Percentiles rank a stretch among this genome's conserved stretches.
Evolutionary conservation across 352 stramenopile species (phyloP).

Genomic region (Pythium sp.): DNA sequence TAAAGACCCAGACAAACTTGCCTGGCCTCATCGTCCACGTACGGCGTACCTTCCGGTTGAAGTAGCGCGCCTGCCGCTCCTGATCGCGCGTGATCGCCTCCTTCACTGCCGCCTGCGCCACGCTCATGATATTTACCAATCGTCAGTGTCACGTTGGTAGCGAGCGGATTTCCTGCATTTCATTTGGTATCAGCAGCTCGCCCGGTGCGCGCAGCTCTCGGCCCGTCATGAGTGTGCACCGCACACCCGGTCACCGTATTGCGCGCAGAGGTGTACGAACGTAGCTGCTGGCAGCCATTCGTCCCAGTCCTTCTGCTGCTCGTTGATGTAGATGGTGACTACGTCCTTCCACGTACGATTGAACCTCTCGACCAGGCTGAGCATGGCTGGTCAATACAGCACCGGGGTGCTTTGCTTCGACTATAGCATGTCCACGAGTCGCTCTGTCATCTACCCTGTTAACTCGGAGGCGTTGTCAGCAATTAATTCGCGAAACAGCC

Average conservation of each 20-base stretch:
- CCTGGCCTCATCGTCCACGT: too few relatives aligned
- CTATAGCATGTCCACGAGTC: conserved; percentile 18
- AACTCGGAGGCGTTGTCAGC: conserved; percentile 17
- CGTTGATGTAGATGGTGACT: conserved; percentile 14
- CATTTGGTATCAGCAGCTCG: background rate
- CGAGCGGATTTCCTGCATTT: too few relatives aligned
- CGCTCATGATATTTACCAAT: too few relatives aligned
- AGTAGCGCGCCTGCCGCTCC: too few relatives aligned
- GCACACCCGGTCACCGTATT: background rate
- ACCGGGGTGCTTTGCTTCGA: conserved; percentile 20
- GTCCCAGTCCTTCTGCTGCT: conserved; percentile 20
- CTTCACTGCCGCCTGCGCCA: too few relatives aligned
- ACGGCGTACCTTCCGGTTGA: too few relatives aligned
- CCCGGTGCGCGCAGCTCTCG: background rate
- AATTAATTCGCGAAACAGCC: conserved; percentile 17
- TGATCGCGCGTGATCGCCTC: too few relatives aligned
- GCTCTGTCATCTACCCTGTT: background rate
- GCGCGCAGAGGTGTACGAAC: background rate
- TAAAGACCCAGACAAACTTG: too few relatives aligned
- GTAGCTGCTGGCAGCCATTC: conserved; percentile 10
- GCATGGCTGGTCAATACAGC: conserved; percentile 16
- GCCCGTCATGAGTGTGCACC: background rate
- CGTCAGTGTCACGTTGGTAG: too few relatives aligned
- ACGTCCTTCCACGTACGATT: conserved; percentile 23
- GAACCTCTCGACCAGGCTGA: conserved; percentile 21